Conservation (phyloP, 164 flowering plant genomes). For the Malania oleifera region DNA sequence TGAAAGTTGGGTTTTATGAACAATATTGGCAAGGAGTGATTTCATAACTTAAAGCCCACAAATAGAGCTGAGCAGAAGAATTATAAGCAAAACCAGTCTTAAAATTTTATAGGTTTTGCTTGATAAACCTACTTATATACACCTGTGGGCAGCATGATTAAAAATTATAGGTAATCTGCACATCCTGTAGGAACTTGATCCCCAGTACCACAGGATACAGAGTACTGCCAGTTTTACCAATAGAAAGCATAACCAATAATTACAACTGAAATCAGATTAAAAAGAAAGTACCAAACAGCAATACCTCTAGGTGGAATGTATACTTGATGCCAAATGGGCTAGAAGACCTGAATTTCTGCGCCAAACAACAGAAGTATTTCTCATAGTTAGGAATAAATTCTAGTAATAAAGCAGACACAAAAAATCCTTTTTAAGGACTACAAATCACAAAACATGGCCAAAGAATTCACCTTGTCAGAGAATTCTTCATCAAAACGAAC, state of each 20-base stretch:
- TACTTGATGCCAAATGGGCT: constrained; percentile 89
- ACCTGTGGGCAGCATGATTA: no score
- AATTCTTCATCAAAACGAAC: constrained; percentile 79
- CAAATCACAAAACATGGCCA: background rate
- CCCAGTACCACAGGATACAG: background rate
- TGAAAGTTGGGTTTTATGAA: background rate
- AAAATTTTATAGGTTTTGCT: background rate
- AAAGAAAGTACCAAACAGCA: background rate
- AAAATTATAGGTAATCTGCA: background rate
- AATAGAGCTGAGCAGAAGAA: constrained; percentile 3
- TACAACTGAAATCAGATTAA: background rate
- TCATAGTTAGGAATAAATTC: constrained; percentile 1
- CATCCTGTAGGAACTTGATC: no score
- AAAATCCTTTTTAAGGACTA: background rate
- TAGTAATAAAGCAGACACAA: background rate
- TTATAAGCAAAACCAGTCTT: background rate
- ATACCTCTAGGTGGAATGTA: constrained; percentile 92
- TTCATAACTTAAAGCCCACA: background rate
- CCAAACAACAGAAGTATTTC: constrained; percentile 12
- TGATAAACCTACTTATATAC: no score
- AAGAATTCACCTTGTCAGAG: constrained; percentile 55
- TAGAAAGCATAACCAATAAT: background rate
- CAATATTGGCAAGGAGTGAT: background rate
- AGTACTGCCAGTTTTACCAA: background rate
- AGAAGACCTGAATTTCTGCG: constrained; percentile 82